phyloP scores from a whole-genome alignment of 2,329 filamentous ascomycete genomes.

The Ophiognomonia clavigignenti-juglandacearum region DNA sequence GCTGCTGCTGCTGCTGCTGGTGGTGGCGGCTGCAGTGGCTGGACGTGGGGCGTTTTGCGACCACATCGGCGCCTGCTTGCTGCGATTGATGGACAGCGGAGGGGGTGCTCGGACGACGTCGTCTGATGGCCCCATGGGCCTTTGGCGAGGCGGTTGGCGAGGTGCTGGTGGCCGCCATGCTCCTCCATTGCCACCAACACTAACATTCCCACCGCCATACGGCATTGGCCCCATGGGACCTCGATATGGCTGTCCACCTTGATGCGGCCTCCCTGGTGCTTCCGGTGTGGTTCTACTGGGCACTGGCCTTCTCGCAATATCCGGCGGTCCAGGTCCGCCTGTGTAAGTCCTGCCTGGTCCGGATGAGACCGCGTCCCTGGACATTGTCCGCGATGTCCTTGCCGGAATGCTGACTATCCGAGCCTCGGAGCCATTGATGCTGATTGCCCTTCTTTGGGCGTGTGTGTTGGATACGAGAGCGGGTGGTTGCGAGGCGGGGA shows the following conservation, averaged over 20 bases:
- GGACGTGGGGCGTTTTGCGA: background rate
- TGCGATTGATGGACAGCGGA: background rate
- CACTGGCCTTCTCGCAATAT: background rate
- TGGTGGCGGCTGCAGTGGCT: no score
- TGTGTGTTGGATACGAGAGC: background rate
- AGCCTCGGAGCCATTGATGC: background rate
- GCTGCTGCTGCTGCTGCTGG: no score
- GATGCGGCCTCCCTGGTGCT: background rate
- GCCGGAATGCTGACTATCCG: constrained; percentile 5
- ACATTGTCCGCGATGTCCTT: background rate
- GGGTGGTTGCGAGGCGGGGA: background rate
- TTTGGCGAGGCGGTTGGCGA: background rate
- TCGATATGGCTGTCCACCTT: no score
- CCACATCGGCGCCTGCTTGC: background rate
- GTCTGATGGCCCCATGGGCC: background rate
- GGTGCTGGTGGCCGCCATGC: background rate
- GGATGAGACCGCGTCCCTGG: background rate
- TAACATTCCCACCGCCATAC: no score
- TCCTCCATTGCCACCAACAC: background rate
- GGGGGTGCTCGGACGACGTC: background rate
- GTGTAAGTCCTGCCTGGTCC: background rate
- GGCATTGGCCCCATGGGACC: no score
- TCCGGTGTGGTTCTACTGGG: background rate
- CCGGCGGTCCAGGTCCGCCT: background rate
- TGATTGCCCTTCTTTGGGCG: background rate